Conservation (phyloP, 2,329 filamentous ascomycete genomes). For the Exophiala oligosperma region DNA sequence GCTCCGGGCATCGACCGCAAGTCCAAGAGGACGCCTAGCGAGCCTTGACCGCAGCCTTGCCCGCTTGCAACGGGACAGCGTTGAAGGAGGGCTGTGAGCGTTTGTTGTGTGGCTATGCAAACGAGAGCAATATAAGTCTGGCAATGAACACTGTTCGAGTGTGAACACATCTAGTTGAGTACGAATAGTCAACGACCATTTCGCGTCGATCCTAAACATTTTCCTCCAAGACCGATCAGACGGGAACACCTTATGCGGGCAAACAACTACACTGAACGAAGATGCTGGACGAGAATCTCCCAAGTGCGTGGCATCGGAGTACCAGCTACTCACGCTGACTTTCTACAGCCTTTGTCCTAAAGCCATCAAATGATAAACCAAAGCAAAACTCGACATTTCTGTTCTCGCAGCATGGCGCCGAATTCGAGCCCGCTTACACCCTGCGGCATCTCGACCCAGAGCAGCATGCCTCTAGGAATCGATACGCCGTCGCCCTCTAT, state of each 20-base stretch:
- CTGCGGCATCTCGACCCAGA: conserved; percentile 73
- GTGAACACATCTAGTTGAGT: background rate
- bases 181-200: too few species aligned
- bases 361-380: conserved; percentile 49
- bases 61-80: background rate
- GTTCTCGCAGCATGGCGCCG: conserved; percentile 71
- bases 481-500: conserved; percentile 82
- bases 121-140: background rate
- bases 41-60: background rate
- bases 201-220: too few species aligned
- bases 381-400: conserved; percentile 42
- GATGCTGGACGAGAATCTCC: conserved; percentile 95
- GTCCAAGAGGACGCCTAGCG: background rate
- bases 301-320: conserved; percentile 50
- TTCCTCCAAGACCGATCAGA: background rate
- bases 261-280: background rate
- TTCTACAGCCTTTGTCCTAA: conserved; percentile 59
- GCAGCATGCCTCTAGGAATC: conserved; percentile 70
- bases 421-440: conserved; percentile 77
- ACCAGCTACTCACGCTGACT: conserved; percentile 13
- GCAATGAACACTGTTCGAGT: background rate
- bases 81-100: too few species aligned
- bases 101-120: too few species aligned
- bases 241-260: background rate
- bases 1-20: background rate